Evolutionary conservation across 2,329 filamentous ascomycete species (phyloP).

Genomic region (Alternaria ethzedia): DNA sequence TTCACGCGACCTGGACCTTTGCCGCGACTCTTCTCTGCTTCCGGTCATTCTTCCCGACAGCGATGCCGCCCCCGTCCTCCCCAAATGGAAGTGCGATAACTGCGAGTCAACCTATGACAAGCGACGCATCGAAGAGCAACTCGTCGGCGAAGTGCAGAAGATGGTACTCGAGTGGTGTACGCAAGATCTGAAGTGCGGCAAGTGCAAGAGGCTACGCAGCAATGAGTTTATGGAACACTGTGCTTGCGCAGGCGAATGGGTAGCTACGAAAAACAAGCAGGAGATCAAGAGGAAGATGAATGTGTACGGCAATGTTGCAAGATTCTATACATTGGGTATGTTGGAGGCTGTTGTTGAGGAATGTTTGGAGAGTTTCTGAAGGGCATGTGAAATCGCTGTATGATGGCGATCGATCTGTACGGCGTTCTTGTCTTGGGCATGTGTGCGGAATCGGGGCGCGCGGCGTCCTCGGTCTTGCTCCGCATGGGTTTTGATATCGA

Average conservation of each 20-base stretch:
- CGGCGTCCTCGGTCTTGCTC: not conserved
- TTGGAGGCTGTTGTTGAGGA: conserved; percentile 75
- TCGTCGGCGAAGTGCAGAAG: conserved; percentile 78
- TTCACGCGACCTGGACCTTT: conserved; percentile 87
- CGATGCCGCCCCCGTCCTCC: conserved; percentile 59
- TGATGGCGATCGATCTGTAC: not conserved
- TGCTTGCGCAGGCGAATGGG: conserved; percentile 88
- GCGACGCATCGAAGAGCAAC: conserved; percentile 80
- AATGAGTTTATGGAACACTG: conserved; percentile 99
- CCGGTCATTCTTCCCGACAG: conserved; percentile 53
- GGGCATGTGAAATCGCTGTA: not conserved
- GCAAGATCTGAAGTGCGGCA: conserved; percentile 88
- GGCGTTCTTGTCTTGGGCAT: not conserved
- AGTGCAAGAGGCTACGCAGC: conserved; percentile 68
- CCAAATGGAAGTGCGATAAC: conserved; percentile 74
- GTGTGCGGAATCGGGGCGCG: not conserved
- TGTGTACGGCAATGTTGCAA: conserved; percentile 77
- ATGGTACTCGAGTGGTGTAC: conserved; percentile 80
- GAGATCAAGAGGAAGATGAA: conserved; percentile 70
- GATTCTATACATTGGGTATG: conserved; percentile 82
- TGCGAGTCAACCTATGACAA: conserved; percentile 79
- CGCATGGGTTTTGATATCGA: not conserved
- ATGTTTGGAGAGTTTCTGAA: conserved; percentile 57
- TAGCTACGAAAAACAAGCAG: conserved; percentile 69
- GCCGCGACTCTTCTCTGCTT: conserved; percentile 83